Conservation (phyloP, 2,329 filamentous ascomycete genomes). For the Fusarium paranaense region DNA sequence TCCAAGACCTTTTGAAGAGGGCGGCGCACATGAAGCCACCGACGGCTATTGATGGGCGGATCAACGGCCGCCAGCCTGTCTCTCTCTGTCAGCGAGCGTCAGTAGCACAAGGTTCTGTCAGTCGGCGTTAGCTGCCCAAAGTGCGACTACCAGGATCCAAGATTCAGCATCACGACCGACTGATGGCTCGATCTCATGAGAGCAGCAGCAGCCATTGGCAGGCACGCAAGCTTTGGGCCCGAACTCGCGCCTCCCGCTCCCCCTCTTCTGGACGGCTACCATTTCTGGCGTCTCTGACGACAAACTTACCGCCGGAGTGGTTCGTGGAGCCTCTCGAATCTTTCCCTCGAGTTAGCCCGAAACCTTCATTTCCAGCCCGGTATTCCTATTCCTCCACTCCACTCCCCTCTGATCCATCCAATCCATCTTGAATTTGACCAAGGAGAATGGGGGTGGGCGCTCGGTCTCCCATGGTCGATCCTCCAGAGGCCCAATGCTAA, state of each 20-base stretch:
- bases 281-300: conserved; percentile 26
- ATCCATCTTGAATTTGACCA: conserved; percentile 17
- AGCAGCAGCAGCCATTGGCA: background rate
- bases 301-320: conserved; percentile 39
- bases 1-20: conserved; percentile 16
- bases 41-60: conserved; percentile 1
- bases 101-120: conserved; percentile 12
- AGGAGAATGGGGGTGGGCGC: conserved; percentile 20
- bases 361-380: conserved; percentile 19
- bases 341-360: conserved; percentile 25
- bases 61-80: conserved; percentile 22
- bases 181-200: conserved; percentile 12
- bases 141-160: background rate
- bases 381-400: conserved; percentile 10
- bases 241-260: conserved; percentile 9
- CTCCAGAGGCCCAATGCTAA: conserved; percentile 25
- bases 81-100: background rate
- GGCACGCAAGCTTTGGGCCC: background rate
- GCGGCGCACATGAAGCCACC: background rate
- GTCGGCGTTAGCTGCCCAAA: conserved; percentile 8
- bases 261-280: conserved; percentile 4
- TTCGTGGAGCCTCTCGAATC: conserved; percentile 36
- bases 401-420: conserved; percentile 2
- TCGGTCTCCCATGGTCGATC: conserved; percentile 24
- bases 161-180: conserved; percentile 8